Conservation (phyloP, 2,329 filamentous ascomycete species). For the Monosporascus sp. region DNA sequence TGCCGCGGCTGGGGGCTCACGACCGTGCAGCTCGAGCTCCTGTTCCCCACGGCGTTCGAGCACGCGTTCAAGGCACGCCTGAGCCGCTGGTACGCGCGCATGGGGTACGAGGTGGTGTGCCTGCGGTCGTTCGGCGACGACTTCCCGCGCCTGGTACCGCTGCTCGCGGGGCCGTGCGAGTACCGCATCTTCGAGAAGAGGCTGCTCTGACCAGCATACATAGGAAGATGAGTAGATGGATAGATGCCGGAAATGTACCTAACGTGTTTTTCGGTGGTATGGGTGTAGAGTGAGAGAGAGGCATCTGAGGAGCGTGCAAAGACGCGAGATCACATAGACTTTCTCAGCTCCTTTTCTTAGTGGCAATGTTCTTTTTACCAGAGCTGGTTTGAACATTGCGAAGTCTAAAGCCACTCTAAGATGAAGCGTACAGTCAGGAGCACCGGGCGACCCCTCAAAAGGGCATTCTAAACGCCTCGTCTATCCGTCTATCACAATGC, state of each 20-base stretch:
- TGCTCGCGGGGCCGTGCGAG: conserved; percentile 19
- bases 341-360: too few species aligned
- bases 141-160: conserved; percentile 13
- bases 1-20: conserved; percentile 9
- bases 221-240: neutral
- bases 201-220: conserved; percentile 1
- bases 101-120: conserved; percentile 18
- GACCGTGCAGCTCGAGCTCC: conserved; percentile 19
- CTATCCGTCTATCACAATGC: too few species aligned
- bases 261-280: neutral
- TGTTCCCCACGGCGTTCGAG: conserved; percentile 19
- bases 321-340: too few species aligned
- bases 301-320: too few species aligned
- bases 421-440: too few species aligned
- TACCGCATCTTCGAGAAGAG: conserved; percentile 22
- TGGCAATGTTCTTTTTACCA: too few species aligned
- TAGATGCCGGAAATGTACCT: neutral
- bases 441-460: too few species aligned
- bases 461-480: too few species aligned
- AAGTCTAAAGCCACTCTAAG: too few species aligned
- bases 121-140: conserved; percentile 15
- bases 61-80: conserved; percentile 22
- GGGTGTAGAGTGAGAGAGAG: neutral
- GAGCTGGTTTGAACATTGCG: too few species aligned
- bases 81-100: conserved; percentile 22